These are phyloP conservation scores for Phylloporus arenicola DNA, from an alignment of 768 basidiomycete genomes.

Conservation along the genomic window DNA sequence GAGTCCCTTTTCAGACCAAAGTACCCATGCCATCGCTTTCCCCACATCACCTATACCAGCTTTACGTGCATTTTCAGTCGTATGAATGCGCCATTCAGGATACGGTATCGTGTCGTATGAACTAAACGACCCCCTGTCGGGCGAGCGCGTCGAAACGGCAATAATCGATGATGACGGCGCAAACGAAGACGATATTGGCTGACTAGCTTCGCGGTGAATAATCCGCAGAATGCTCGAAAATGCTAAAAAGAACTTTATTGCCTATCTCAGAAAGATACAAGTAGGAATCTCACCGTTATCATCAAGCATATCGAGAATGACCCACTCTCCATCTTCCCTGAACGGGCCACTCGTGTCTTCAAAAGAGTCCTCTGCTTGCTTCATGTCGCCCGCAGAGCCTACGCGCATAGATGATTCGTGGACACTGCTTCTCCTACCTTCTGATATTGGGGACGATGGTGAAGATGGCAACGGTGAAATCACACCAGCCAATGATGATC, in stretches of 20 bases:
- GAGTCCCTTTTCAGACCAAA: conserved; percentile 28
- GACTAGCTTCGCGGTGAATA: conserved; percentile 41
- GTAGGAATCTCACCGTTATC: conserved; percentile 33
- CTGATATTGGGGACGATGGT: conserved; percentile 24
- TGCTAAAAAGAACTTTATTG: conserved; percentile 27
- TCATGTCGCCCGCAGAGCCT: neutral
- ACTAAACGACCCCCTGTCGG: conserved; percentile 15
- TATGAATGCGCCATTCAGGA: conserved; percentile 59
- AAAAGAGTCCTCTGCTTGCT: conserved; percentile 2
- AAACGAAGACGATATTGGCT: conserved; percentile 38
- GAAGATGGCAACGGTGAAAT: conserved; percentile 16
- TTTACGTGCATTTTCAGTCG: conserved; percentile 46
- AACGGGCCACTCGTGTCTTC: conserved; percentile 6
- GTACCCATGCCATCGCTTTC: conserved; percentile 46
- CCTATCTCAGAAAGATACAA: neutral
- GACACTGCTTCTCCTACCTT: conserved; percentile 4
- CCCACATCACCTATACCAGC: conserved; percentile 57
- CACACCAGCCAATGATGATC: neutral
- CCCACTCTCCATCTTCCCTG: conserved; percentile 38
- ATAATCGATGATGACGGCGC: conserved; percentile 43
- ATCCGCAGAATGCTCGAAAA: conserved; percentile 48
- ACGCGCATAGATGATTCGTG: neutral
- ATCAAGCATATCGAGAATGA: conserved; percentile 48
- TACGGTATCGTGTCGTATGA: conserved; percentile 43
- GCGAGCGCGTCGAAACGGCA: conserved; percentile 45